Percentiles rank a stretch among this genome's conserved stretches.
phyloP scores from a whole-genome alignment of 2,329 filamentous ascomycete species.

The Samsoniella hepiali region DNA sequence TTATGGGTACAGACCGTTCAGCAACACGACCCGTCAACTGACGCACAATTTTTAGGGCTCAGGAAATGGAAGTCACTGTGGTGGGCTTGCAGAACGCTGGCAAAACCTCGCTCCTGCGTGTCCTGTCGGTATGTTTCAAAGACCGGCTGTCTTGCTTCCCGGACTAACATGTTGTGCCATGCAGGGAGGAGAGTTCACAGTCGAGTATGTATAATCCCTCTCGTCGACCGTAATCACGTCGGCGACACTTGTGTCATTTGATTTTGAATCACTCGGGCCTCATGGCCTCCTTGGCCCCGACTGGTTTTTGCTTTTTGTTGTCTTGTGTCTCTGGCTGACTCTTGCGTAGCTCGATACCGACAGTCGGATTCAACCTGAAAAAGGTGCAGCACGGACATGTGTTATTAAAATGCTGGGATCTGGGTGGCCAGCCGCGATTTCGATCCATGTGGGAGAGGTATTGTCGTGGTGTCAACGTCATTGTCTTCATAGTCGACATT shows the following conservation, averaged over 20 bases:
- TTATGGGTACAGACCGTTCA: not conserved
- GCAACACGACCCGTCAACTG: not conserved
- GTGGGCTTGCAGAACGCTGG: constrained; percentile 97
- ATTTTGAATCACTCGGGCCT: not conserved
- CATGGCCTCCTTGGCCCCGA: not conserved
- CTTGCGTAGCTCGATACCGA: constrained; percentile 82
- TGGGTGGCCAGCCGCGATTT: constrained; percentile 94
- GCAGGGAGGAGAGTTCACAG: constrained; percentile 95
- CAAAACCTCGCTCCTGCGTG: constrained; percentile 90
- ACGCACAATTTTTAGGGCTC: constrained; percentile 64
- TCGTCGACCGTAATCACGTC: not conserved
- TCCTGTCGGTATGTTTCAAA: constrained; percentile 75
- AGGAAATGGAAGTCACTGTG: constrained; percentile 99
- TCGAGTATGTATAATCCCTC: constrained; percentile 72
- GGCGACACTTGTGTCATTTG: not conserved
- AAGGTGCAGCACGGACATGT: constrained; percentile 96
- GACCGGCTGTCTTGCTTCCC: constrained; percentile 14
- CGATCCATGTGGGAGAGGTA: constrained; percentile 99
- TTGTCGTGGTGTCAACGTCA: constrained; percentile 94
- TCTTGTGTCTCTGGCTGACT: constrained; percentile 35
- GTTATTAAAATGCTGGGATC: constrained; percentile 98
- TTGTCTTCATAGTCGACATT: constrained; percentile 97
- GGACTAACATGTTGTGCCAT: constrained; percentile 22
- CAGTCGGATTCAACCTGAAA: constrained; percentile 99
- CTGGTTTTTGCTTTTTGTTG: not conserved